These are phyloP conservation scores for Yarrowia porcina DNA, from an alignment of 805 yeast species.

Conservation along the genomic window DNA sequence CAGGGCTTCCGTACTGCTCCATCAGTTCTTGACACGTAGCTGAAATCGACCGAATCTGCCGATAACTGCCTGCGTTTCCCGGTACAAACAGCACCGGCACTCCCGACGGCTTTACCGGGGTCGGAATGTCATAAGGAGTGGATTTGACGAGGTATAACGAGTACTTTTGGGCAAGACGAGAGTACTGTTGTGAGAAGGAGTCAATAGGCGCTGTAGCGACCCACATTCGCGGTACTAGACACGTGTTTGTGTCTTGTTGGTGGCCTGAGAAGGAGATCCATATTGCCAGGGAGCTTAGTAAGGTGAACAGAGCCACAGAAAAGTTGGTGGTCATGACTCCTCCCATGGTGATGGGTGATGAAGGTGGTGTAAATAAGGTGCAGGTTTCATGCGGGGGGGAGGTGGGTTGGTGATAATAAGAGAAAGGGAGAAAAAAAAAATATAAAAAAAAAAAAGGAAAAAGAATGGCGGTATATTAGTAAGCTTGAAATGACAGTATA, in stretches of 20 bases:
- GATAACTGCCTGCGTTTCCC: constrained; percentile 94
- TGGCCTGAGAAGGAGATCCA: neutral
- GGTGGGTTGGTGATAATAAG: too few relatives aligned
- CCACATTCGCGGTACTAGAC: constrained; percentile 31
- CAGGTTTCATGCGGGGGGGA: neutral
- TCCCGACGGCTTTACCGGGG: constrained; percentile 50
- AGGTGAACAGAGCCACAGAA: neutral
- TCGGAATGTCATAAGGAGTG: constrained; percentile 36
- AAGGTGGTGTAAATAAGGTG: neutral
- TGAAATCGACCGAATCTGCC: constrained; percentile 46
- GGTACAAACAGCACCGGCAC: constrained; percentile 91
- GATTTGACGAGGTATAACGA: constrained; percentile 82
- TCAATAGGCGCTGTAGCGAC: constrained; percentile 31
- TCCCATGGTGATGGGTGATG: neutral
- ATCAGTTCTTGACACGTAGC: neutral
- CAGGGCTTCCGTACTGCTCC: constrained; percentile 29
- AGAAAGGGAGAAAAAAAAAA: too few relatives aligned
- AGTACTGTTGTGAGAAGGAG: constrained; percentile 42
- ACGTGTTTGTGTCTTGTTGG: constrained; percentile 27
- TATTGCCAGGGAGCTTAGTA: neutral
- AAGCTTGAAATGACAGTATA: too few relatives aligned
- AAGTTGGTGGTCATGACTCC: too few relatives aligned
- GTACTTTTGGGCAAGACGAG: constrained; percentile 74
- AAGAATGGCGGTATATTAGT: too few relatives aligned
- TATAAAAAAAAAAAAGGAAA: too few relatives aligned